A percentile compares a stretch with the other conserved stretches of the same genome.
Conservation (phyloP, 1,139 yeast genomes). For the Torulaspora pretoriensis region DNA sequence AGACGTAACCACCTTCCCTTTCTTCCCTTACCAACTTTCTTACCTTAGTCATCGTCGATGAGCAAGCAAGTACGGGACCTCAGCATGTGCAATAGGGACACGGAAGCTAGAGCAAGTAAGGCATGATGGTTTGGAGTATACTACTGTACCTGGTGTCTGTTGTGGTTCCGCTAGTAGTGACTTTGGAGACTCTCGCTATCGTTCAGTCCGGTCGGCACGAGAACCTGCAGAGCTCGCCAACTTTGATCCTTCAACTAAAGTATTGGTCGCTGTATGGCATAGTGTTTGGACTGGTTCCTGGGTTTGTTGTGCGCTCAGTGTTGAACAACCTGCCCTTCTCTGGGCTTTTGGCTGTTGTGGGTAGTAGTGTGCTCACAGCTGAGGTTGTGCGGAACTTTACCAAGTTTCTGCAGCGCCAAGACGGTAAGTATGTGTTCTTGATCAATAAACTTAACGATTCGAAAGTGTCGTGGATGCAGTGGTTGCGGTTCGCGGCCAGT, state of each 20-base stretch:
- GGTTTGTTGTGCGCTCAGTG: slow-evolving; percentile 5
- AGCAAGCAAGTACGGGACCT: not conserved
- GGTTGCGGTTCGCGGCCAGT: slow-evolving; percentile 13
- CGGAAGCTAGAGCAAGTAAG: not conserved
- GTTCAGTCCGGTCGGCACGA: slow-evolving; percentile 2
- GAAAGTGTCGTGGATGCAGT: slow-evolving; percentile 15
- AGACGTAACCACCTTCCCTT: too few species aligned
- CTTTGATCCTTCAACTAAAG: slow-evolving; percentile 12
- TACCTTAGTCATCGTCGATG: not conserved
- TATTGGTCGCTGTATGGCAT: slow-evolving; percentile 15
- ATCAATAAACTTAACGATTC: slow-evolving; percentile 13
- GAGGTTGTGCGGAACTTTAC: slow-evolving; percentile 14
- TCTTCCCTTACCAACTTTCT: too few species aligned
- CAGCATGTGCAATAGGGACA: too few species aligned
- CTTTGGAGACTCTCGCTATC: slow-evolving; percentile 20
- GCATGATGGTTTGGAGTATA: slow-evolving; percentile 11
- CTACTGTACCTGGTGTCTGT: slow-evolving; percentile 14
- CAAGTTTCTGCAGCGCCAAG: slow-evolving; percentile 12
- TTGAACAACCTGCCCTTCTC: slow-evolving; percentile 12
- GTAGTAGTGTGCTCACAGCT: slow-evolving; percentile 11
- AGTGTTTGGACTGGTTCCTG: slow-evolving; percentile 11
- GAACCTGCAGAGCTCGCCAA: not conserved
- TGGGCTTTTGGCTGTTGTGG: slow-evolving; percentile 7
- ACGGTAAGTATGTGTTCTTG: slow-evolving; percentile 13
- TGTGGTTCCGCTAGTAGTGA: slow-evolving; percentile 20